A percentile compares a stretch with the other conserved stretches of the same genome.
Conservation (phyloP, 768 basidiomycete species). For the Lentinula raphanica region DNA sequence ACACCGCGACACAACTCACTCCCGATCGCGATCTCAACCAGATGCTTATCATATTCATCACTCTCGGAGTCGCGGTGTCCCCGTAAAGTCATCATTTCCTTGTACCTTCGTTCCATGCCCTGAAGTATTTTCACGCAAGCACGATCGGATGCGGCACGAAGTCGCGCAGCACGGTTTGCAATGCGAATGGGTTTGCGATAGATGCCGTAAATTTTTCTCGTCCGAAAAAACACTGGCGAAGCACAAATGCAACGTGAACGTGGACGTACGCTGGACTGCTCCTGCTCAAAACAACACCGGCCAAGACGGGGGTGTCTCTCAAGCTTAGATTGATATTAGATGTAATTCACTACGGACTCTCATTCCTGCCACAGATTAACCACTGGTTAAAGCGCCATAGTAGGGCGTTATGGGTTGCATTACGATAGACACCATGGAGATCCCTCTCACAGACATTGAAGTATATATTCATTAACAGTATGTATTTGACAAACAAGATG, state of each 20-base stretch:
- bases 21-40: background rate
- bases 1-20: background rate
- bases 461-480: no score
- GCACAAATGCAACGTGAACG: background rate
- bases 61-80: background rate
- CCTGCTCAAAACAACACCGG: background rate
- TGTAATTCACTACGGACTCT: no score
- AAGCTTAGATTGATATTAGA: background rate
- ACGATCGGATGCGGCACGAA: background rate
- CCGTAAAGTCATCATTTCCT: background rate
- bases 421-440: no score
- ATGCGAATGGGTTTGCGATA: background rate
- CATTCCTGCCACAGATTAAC: no score
- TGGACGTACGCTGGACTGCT: background rate
- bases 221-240: background rate
- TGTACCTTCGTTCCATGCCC: background rate
- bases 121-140: background rate
- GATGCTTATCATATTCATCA: background rate
- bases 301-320: background rate
- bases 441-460: no score
- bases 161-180: background rate
- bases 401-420: no score
- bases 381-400: no score
- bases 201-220: background rate
- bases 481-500: no score